Conservation (phyloP, 1,284 basidiomycete genomes). For the Puccinia horiana region DNA sequence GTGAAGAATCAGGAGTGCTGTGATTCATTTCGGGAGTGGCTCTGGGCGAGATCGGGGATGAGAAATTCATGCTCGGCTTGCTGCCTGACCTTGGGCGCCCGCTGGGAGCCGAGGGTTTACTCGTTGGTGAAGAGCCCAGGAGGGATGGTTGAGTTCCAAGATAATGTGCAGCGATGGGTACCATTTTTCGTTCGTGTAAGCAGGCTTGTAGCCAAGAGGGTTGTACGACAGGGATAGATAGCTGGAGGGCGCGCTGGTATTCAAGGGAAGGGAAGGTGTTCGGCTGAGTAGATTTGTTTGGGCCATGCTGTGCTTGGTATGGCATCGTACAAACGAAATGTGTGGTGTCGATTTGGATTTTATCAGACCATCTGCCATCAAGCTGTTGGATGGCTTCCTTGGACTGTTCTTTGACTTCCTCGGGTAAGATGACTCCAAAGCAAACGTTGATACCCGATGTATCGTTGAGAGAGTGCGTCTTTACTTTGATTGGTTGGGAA, state of each 20-base stretch:
- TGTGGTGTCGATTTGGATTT: slow-evolving; percentile 92
- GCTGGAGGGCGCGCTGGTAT: slow-evolving; percentile 83
- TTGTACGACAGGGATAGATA: slow-evolving; percentile 85
- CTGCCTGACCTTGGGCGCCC: slow-evolving; percentile 23
- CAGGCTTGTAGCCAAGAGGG: slow-evolving; percentile 88
- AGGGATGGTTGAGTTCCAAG: slow-evolving; percentile 46
- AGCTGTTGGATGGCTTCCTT: slow-evolving; percentile 77
- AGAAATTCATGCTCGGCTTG: slow-evolving; percentile 24
- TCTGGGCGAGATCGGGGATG: slow-evolving; percentile 8
- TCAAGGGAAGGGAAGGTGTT: slow-evolving; percentile 70
- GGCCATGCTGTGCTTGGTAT: slow-evolving; percentile 59
- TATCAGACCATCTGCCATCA: slow-evolving; percentile 81
- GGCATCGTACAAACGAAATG: slow-evolving; percentile 93
- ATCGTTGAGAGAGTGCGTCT: slow-evolving; percentile 88
- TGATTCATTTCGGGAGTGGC: not conserved
- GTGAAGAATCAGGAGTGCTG: not conserved
- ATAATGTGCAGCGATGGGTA: slow-evolving; percentile 55
- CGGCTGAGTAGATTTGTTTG: slow-evolving; percentile 59
- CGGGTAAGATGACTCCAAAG: slow-evolving; percentile 81
- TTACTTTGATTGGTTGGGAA: slow-evolving; percentile 75
- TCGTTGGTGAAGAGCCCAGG: slow-evolving; percentile 18
- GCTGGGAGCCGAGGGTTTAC: not conserved
- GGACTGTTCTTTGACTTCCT: slow-evolving; percentile 72
- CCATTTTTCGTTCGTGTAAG: slow-evolving; percentile 64
- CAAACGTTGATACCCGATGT: slow-evolving; percentile 89